Evolutionary conservation across 1,139 yeast genomes (phyloP), one percentile per base, ranked within the genome.

Genomic region (Debaryomycetaceae sp.): DNA sequence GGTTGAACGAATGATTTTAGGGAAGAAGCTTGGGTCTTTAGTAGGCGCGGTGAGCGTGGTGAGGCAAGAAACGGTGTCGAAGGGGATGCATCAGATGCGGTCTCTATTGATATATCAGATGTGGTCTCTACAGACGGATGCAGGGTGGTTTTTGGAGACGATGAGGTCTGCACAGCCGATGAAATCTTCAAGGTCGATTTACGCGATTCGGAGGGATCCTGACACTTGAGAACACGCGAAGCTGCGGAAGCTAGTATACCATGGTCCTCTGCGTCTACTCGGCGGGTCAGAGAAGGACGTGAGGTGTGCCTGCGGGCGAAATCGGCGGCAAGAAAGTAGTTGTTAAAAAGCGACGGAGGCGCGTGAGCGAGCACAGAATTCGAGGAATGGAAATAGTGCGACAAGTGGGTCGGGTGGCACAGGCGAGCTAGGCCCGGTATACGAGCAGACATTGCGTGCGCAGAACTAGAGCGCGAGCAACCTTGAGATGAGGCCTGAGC

Each of bases 31-130:
- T 14, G n/a, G 13, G 13, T 22, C 13, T 15, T 4, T 16, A 10
- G 15, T 5, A 12, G 15, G 10, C 15, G 8, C 6, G 14, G 24
- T 13, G 16, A 30, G 30, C 48, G 58, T 0, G 70, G 56, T 21
- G 62, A 63, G 5, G 78, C 77, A 25, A 66, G 57, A 43, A 80
- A 80, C 1, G 92, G 92, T 22, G 74, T 56, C 32, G 59, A 64
- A 3, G 44, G 23, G n/a, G n/a, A n/a, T n/a, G n/a, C n/a, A n/a
- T n/a, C n/a, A n/a, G n/a, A n/a, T n/a, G n/a, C n/a, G n/a, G n/a
- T n/a, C n/a, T n/a, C n/a, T n/a, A n/a, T n/a, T n/a, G n/a, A n/a
- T n/a, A n/a, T n/a, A n/a, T n/a, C n/a, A n/a, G n/a, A n/a, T n/a
- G n/a, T n/a, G n/a, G n/a, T n/a, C n/a, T n/a, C n/a, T n/a, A n/a